Conservation (phyloP, 73 alveolate species). For the Paramecium sexaurelia region DNA sequence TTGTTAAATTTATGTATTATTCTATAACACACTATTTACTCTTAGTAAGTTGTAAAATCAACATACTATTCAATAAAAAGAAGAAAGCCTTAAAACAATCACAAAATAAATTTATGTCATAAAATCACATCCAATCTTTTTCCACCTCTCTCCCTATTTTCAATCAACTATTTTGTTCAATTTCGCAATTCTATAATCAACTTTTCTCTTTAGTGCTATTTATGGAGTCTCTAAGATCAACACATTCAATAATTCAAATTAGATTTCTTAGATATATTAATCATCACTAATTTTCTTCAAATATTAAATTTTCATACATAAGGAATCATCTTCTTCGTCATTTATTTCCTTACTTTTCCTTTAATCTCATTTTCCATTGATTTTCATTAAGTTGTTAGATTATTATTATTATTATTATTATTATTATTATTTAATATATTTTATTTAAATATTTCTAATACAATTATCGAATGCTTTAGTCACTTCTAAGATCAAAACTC, state of each 20-base stretch:
- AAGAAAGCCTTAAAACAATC: slow-evolving; percentile 38
- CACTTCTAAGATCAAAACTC: not conserved
- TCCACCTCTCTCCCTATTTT: not conserved
- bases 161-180: not conserved
- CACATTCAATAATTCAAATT: no score
- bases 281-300: no score
- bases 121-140: not conserved
- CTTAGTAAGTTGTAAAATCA: not conserved
- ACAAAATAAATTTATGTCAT: not conserved
- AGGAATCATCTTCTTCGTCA: not conserved
- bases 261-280: no score
- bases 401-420: not conserved
- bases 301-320: not conserved
- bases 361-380: not conserved
- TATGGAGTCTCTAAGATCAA: not conserved
- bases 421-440: not conserved
- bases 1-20: not conserved
- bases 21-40: not conserved
- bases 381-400: not conserved
- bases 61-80: not conserved
- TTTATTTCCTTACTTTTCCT: not conserved
- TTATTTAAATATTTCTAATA: not conserved
- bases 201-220: not conserved
- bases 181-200: not conserved
- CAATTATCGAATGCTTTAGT: not conserved